Conservation (phyloP, 2,329 filamentous ascomycete species). For the Metarhizium robertsii region DNA sequence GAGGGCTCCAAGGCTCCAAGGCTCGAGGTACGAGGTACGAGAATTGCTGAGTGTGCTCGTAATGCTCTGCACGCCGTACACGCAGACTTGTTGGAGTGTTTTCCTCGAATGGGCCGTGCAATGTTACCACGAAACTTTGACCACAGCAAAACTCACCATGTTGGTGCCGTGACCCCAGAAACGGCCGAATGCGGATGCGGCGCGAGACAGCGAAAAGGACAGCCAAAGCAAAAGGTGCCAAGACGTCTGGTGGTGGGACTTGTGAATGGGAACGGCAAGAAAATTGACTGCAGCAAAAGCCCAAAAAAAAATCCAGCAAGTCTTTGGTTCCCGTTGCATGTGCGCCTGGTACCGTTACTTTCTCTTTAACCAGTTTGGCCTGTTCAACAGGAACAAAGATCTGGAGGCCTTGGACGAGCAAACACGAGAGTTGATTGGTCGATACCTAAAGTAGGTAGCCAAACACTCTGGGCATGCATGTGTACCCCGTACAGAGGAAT, state of each 20-base stretch:
- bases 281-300: neutral
- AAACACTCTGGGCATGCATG: neutral
- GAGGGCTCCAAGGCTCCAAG: too few relatives aligned
- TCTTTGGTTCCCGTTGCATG: too few relatives aligned
- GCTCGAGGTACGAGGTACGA: too few relatives aligned
- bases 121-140: neutral
- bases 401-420: too few relatives aligned
- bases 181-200: neutral
- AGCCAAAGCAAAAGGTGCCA: neutral
- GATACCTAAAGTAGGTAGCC: neutral
- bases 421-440: neutral
- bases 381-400: too few relatives aligned
- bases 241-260: neutral
- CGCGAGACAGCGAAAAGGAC: neutral
- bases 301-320: neutral
- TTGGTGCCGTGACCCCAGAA: neutral
- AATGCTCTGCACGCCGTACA: too few relatives aligned
- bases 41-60: too few relatives aligned
- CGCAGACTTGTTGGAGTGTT: too few relatives aligned
- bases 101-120: neutral
- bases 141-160: neutral
- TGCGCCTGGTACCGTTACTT: too few relatives aligned
- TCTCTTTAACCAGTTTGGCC: too few relatives aligned
- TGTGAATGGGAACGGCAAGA: neutral
- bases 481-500: neutral